Percentiles rank a stretch among this genome's conserved stretches.
phyloP scores from a whole-genome alignment of 768 basidiomycete species.

The Russula sp. region DNA sequence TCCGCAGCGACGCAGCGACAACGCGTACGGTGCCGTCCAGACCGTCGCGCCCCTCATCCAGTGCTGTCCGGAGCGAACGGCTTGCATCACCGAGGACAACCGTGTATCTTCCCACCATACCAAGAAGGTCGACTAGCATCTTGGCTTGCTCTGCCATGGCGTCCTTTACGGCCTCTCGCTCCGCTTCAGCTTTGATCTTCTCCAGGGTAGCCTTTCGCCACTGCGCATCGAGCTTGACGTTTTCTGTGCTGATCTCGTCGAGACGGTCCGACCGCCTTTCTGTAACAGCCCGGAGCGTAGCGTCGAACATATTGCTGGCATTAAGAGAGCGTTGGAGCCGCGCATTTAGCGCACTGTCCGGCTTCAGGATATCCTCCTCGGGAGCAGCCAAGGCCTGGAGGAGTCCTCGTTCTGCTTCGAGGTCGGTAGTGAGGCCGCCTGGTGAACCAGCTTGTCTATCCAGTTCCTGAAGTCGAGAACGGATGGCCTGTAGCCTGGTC shows the following conservation, averaged over 20 bases:
- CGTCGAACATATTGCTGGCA: conserved; percentile 76
- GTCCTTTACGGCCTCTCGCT: conserved; percentile 56
- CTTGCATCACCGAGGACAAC: conserved; percentile 60
- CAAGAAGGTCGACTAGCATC: conserved; percentile 63
- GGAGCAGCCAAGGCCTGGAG: conserved; percentile 59
- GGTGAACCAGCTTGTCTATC: conserved; percentile 38
- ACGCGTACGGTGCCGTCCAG: conserved; percentile 38
- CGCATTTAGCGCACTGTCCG: conserved; percentile 51
- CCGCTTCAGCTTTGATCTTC: conserved; percentile 55
- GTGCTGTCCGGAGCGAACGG: conserved; percentile 37
- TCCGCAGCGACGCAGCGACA: conserved; percentile 47
- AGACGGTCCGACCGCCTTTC: conserved; percentile 75
- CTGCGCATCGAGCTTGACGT: conserved; percentile 62
- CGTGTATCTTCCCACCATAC: conserved; percentile 76
- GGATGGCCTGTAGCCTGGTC: conserved; percentile 58
- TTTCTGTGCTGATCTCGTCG: conserved; percentile 64
- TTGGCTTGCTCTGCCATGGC: conserved; percentile 61
- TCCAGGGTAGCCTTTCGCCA: conserved; percentile 69
- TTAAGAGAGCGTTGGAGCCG: conserved; percentile 67
- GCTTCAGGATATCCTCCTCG: conserved; percentile 61
- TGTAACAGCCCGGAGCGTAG: conserved; percentile 75
- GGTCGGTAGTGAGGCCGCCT: conserved; percentile 42
- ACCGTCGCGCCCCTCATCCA: conserved; percentile 36
- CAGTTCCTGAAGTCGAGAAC: conserved; percentile 54
- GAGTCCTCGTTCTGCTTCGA: conserved; percentile 69